Evolutionary conservation across 805 yeast genomes (phyloP).

Genomic region (Cyberlindnera mississippiensis): DNA sequence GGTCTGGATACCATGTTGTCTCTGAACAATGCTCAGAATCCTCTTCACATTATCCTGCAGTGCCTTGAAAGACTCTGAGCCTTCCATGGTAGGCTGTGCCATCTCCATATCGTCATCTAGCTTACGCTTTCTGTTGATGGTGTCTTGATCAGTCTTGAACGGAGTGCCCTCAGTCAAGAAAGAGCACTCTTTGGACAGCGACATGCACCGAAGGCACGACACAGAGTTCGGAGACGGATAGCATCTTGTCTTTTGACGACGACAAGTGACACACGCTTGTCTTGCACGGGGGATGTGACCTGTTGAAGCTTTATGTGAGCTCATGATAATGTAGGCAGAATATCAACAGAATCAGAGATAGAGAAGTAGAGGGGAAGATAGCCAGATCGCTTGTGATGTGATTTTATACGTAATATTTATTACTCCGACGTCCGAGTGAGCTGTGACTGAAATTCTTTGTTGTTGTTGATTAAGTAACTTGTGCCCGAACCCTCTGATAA

Average conservation of each 20-base stretch:
- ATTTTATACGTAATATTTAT: too few species aligned
- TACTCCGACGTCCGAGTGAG: too few species aligned
- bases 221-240: slow-evolving; percentile 43
- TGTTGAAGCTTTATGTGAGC: neutral
- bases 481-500: too few species aligned
- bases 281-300: slow-evolving; percentile 35
- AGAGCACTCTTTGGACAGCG: slow-evolving; percentile 45
- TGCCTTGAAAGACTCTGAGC: slow-evolving; percentile 9
- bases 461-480: too few species aligned
- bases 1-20: slow-evolving; percentile 12
- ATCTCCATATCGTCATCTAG: slow-evolving; percentile 11
- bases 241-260: slow-evolving; percentile 59
- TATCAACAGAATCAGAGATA: too few species aligned
- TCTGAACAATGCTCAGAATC: slow-evolving; percentile 14
- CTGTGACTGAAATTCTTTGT: too few species aligned
- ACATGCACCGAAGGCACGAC: slow-evolving; percentile 55
- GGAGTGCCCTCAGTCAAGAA: slow-evolving; percentile 20
- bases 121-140: slow-evolving; percentile 12
- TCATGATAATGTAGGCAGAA: too few species aligned
- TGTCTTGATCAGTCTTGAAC: slow-evolving; percentile 9
- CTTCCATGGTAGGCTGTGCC: slow-evolving; percentile 12
- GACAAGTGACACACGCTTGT: slow-evolving; percentile 52
- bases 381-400: too few species aligned
- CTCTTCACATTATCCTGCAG: slow-evolving; percentile 15
- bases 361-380: too few species aligned